Conservation (phyloP, 192 early-diverging fungal genomes). For the Entomortierella parvispora region DNA sequence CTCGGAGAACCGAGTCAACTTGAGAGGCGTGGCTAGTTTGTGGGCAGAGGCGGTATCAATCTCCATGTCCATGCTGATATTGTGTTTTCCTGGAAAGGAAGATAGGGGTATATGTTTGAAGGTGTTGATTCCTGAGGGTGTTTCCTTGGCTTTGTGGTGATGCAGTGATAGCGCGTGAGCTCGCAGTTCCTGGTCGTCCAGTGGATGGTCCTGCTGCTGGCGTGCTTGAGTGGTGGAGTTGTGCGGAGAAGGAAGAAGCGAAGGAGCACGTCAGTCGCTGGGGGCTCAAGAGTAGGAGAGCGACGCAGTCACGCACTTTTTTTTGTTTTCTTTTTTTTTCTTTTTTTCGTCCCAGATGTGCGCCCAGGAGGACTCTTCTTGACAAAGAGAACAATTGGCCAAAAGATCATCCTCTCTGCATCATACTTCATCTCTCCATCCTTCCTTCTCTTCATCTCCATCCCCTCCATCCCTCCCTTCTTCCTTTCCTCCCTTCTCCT, state of each 20-base stretch:
- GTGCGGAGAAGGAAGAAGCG: neutral
- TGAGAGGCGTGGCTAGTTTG: neutral
- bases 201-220: neutral
- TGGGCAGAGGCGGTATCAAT: conserved; percentile 1
- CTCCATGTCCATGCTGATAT: conserved; percentile 5
- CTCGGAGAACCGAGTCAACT: conserved; percentile 35
- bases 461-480: neutral
- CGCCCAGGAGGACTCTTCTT: too few species aligned
- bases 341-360: conserved; percentile 9
- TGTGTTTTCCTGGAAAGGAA: neutral
- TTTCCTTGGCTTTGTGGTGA: neutral
- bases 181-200: too few species aligned
- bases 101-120: neutral
- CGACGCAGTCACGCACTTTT: conserved; percentile 3
- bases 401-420: too few species aligned
- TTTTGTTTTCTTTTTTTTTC: conserved; percentile 8
- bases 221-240: too few species aligned
- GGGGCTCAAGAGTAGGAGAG: neutral
- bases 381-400: too few species aligned
- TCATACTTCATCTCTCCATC: conserved; percentile 11
- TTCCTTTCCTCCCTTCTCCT: neutral
- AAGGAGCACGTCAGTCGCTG: neutral
- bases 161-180: too few species aligned
- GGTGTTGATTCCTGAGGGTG: neutral
- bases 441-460: conserved; percentile 2